Evolutionary conservation across 2,329 filamentous ascomycete species (phyloP).

Genomic region (Arthrobotrys conoides): DNA sequence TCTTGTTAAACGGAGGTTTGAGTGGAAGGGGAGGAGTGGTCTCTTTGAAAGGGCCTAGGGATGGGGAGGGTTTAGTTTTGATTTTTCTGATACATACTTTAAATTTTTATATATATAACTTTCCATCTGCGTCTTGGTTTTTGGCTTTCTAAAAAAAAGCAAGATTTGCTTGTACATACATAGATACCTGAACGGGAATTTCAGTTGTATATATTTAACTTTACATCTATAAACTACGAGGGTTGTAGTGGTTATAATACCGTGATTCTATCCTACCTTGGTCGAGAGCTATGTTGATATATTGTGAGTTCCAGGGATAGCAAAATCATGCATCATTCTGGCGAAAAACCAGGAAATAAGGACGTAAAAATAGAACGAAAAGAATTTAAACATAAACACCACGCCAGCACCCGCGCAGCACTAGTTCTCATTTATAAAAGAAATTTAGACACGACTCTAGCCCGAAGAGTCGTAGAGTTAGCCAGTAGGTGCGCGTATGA

Average conservation of each 20-base stretch:
- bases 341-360: no score
- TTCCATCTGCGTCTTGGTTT: background rate
- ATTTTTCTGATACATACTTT: background rate
- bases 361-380: no score
- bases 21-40: background rate
- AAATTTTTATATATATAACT: background rate
- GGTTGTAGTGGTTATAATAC: background rate
- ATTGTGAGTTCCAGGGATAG: no score
- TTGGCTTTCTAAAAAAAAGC: no score
- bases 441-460: no score
- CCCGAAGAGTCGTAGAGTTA: no score
- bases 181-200: conserved; percentile 65
- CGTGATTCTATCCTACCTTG: background rate
- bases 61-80: background rate
- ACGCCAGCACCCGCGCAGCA: no score
- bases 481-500: no score
- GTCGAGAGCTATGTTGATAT: no score
- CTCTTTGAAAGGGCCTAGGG: conserved; percentile 14
- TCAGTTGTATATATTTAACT: conserved; percentile 63
- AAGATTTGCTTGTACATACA: conserved; percentile 7
- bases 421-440: no score
- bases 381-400: no score
- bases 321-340: no score
- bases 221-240: conserved; percentile 9
- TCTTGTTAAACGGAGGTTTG: conserved; percentile 48